Base-by-base conservation (phyloP, 2,329 filamentous ascomycete genomes). In the Colletotrichum graminicola region DNA sequence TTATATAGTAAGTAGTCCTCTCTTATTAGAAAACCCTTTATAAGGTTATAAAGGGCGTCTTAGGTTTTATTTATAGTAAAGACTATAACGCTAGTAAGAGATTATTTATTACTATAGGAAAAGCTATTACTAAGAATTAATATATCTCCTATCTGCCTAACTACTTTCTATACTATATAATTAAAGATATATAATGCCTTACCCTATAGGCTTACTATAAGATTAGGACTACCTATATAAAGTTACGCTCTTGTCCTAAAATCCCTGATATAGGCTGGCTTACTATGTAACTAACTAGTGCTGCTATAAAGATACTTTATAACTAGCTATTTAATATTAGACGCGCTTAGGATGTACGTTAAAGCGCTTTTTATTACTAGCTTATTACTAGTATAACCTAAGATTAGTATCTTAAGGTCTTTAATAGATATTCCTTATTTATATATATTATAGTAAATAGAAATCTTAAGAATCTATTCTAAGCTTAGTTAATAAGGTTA, bases 381-480 rank as follows among this genome's bases (percentile, higher is more conserved):
- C 51, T 56, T 10, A 1, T 65, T n/a, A 2, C 7, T 49, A 5
- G 21, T 11, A 16, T 5, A 65, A 26, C 52, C 21, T 16, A 10
- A 26, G 3, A 65, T 18, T 1, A 65, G 11, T 1, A 26, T 65
- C 29, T 57, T 8, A 6, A 65, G 21, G 39, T 65, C 26, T 39
- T 7, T 10, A 8, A 65, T 7, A 2, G 41, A 47, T 1, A 56
- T 56, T 36, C 51, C 62, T 34, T 47, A 5, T 26, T 3, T 14
- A 29, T 65, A 8, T n/a, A n/a, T n/a, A n/a, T n/a, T n/a, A n/a
- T n/a, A n/a, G n/a, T n/a, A n/a, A n/a, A n/a, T n/a, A n/a, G 52
- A 65, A 57, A 65, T 65, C 52, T 65, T 7, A 0, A 65, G 39
- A 3, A 63, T 63, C 61, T 63, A 21, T 34, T 45, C 2, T 12